Percentiles rank a stretch among this genome's conserved stretches.
phyloP scores from a whole-genome alignment of 2,329 filamentous ascomycete genomes.

The Alternaria arborescens region DNA sequence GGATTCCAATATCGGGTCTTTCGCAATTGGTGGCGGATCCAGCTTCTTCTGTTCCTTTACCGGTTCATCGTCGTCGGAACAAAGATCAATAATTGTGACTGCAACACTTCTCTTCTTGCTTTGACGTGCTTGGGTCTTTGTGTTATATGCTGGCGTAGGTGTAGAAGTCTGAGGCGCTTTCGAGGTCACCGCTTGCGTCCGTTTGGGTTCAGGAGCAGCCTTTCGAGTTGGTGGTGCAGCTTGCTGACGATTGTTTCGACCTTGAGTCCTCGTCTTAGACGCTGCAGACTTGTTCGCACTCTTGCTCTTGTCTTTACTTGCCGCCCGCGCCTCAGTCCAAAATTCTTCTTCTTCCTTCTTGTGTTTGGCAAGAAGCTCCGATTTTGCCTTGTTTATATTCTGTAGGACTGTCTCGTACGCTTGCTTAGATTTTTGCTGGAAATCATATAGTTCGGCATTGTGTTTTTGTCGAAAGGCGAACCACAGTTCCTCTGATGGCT shows the following conservation, averaged over 20 bases:
- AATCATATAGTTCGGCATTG: background rate
- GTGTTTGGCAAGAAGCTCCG: constrained; percentile 10
- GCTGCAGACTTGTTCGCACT: background rate
- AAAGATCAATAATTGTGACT: constrained; percentile 14
- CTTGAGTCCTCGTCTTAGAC: background rate
- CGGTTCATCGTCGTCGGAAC: constrained; percentile 16
- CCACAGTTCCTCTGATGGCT: constrained; percentile 6
- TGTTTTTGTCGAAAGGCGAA: constrained; percentile 9
- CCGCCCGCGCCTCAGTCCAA: constrained; percentile 7
- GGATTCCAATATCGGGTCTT: background rate
- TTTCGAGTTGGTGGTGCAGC: background rate
- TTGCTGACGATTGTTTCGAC: background rate
- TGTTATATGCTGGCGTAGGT: background rate
- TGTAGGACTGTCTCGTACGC: background rate
- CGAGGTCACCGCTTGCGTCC: background rate
- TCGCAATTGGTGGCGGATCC: background rate
- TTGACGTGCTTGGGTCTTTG: background rate
- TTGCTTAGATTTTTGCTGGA: background rate
- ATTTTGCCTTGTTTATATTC: background rate
- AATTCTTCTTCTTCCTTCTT: constrained; percentile 15
- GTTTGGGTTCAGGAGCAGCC: background rate
- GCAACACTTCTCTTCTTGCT: background rate
- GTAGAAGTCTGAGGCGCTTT: background rate
- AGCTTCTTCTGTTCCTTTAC: background rate
- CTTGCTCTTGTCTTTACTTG: background rate